Evolutionary conservation across 139 green algal species (phyloP).

Genomic region (Micromonas pusilla): DNA sequence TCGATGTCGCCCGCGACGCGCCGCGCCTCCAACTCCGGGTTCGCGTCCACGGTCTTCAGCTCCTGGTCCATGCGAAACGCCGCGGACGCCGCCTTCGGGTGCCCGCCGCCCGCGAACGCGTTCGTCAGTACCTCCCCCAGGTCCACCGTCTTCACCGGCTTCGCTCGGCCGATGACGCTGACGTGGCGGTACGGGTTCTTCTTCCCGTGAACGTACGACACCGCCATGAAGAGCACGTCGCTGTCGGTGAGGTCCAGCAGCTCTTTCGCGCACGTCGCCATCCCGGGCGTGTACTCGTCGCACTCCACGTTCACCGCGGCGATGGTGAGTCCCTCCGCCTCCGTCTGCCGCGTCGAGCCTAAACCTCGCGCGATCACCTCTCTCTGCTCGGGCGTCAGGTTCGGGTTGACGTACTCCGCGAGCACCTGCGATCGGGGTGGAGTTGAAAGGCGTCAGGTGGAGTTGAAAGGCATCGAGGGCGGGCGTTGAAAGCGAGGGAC

Average conservation of each 20-base stretch:
- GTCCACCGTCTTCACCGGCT: neutral
- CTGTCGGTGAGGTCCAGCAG: neutral
- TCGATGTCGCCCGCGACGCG: neutral
- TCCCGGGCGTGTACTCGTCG: neutral
- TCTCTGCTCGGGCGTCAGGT: neutral
- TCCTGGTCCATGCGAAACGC: neutral
- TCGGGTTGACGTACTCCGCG: neutral
- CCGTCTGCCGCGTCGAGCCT: neutral
- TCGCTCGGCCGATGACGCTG: neutral
- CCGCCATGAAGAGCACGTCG: neutral
- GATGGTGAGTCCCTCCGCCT: neutral
- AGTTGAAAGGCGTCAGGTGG: no score
- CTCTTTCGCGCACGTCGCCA: neutral
- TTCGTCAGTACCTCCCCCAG: neutral
- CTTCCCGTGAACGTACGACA: neutral
- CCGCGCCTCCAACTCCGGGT: neutral
- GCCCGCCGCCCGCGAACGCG: neutral
- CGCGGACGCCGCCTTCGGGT: neutral
- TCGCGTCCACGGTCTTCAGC: no score
- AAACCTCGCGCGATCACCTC: neutral
- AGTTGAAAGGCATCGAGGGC: no score
- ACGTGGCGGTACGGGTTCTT: neutral
- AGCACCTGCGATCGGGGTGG: no score
- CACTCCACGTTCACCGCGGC: neutral
- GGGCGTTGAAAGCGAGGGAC: no score